These are phyloP conservation scores for Rhizopogon salebrosus DNA, from an alignment of 768 basidiomycete genomes.

Conservation along the genomic window DNA sequence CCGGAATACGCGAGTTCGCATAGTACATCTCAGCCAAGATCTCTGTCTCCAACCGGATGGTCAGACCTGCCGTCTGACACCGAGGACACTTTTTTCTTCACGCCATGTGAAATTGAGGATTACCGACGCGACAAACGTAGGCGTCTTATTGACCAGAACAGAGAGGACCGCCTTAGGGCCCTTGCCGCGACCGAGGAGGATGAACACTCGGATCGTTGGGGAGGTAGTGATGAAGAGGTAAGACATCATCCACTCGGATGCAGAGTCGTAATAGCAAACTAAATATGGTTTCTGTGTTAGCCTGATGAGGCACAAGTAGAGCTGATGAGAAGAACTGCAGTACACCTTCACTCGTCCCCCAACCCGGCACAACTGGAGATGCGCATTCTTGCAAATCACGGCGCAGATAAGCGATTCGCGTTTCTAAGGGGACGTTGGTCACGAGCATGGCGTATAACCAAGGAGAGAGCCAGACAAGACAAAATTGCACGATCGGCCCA, in stretches of 20 bases:
- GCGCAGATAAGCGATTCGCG: constrained; percentile 70
- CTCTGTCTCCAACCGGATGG: constrained; percentile 63
- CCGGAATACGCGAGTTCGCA: constrained; percentile 14
- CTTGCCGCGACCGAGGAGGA: constrained; percentile 36
- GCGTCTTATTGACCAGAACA: constrained; percentile 47
- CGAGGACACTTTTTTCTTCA: constrained; percentile 82
- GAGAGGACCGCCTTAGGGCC: constrained; percentile 65
- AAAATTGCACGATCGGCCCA: constrained; percentile 20
- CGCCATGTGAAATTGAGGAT: constrained; percentile 59
- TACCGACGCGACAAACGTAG: constrained; percentile 66
- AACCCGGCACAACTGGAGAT: constrained; percentile 83
- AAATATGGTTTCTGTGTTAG: constrained; percentile 24
- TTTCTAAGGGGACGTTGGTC: constrained; percentile 79
- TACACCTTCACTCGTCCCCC: constrained; percentile 61
- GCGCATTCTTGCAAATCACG: constrained; percentile 84
- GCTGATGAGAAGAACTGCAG: constrained; percentile 73
- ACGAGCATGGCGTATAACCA: constrained; percentile 53
- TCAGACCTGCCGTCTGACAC: constrained; percentile 80
- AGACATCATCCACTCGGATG: constrained; percentile 1
- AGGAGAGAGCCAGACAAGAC: constrained; percentile 37
- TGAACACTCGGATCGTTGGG: constrained; percentile 49
- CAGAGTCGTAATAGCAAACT: neutral
- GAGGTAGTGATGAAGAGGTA: constrained; percentile 70
- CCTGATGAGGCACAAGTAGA: constrained; percentile 54
- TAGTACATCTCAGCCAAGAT: neutral